Percentiles rank a stretch among this genome's conserved stretches.
phyloP scores from a whole-genome alignment of 2,329 filamentous ascomycete species.

The Decorospora gaudefroyi region DNA sequence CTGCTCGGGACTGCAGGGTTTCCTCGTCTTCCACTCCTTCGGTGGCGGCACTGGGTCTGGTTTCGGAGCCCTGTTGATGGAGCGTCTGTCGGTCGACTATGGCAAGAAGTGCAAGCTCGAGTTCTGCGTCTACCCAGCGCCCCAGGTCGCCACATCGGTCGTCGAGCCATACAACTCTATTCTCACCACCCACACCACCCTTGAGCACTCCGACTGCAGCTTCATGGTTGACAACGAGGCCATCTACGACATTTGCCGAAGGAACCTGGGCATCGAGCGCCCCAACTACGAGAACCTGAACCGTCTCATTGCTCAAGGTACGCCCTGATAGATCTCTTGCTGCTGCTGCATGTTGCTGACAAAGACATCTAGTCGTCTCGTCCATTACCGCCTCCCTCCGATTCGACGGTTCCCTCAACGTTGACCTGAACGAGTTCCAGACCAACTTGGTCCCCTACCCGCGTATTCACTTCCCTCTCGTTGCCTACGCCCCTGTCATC shows the following conservation, averaged over 20 bases:
- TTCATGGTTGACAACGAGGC: constrained; percentile 99
- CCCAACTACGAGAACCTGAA: constrained; percentile 99
- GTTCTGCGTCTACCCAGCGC: constrained; percentile 98
- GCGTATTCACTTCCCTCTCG: constrained; percentile 98
- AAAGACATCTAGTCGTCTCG: constrained; percentile 73
- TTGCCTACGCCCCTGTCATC: constrained; percentile 92
- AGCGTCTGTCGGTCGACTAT: constrained; percentile 97
- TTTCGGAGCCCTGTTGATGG: constrained; percentile 97
- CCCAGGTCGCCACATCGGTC: constrained; percentile 94
- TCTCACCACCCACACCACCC: constrained; percentile 96
- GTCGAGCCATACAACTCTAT: constrained; percentile 99
- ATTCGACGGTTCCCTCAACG: constrained; percentile 98
- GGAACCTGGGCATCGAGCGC: constrained; percentile 95
- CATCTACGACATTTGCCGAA: constrained; percentile 99
- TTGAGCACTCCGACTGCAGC: constrained; percentile 99
- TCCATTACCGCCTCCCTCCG: constrained; percentile 98
- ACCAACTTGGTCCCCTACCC: constrained; percentile 99
- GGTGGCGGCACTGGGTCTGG: constrained; percentile 98
- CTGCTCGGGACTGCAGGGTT: constrained; percentile 97
- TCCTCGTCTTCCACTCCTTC: constrained; percentile 99
- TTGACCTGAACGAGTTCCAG: constrained; percentile 99
- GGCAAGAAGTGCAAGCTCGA: constrained; percentile 99
- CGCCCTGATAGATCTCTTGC: constrained; percentile 14
- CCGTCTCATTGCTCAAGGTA: constrained; percentile 95
- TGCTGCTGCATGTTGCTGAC: constrained; percentile 6